Percentiles rank a stretch among this genome's conserved stretches.
Evolutionary conservation across 2,329 filamentous ascomycete species (phyloP).

Genomic region (Chrysoporthe deuterocubensis): DNA sequence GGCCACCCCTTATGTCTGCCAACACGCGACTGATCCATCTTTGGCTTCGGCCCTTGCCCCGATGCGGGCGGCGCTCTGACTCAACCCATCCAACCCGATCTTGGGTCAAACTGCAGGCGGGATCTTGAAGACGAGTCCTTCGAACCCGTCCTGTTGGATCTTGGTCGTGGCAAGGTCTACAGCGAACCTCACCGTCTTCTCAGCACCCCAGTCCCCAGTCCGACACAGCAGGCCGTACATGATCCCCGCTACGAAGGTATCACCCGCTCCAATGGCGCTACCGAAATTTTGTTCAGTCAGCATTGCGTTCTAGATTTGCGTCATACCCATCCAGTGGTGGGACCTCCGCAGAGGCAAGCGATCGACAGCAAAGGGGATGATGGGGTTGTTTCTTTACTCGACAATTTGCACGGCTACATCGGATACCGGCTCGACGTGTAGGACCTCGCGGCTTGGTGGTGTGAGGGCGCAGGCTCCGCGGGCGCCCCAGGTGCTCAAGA

Average conservation of each 20-base stretch:
- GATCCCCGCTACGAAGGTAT: constrained; percentile 76
- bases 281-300: constrained; percentile 14
- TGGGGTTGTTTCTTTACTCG: constrained; percentile 54
- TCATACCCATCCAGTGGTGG: constrained; percentile 14
- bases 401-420: constrained; percentile 51
- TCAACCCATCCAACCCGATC: constrained; percentile 15
- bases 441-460: constrained; percentile 36
- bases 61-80: constrained; percentile 17
- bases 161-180: constrained; percentile 71
- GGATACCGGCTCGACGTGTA: constrained; percentile 33
- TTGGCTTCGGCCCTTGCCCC: constrained; percentile 8
- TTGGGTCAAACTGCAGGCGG: constrained; percentile 21
- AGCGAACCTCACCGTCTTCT: constrained; percentile 55
- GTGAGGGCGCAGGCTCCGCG: constrained; percentile 51
- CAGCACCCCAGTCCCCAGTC: constrained; percentile 51
- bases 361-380: not conserved
- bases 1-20: constrained; percentile 1
- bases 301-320: constrained; percentile 9
- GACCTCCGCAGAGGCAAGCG: constrained; percentile 1
- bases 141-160: constrained; percentile 69
- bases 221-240: constrained; percentile 63
- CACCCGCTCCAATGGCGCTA: constrained; percentile 74
- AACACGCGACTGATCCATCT: constrained; percentile 31
- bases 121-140: constrained; percentile 45
- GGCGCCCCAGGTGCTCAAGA: constrained; percentile 51